Conservation (phyloP, 2,329 filamentous ascomycete species). For the Cercospora janseana region DNA sequence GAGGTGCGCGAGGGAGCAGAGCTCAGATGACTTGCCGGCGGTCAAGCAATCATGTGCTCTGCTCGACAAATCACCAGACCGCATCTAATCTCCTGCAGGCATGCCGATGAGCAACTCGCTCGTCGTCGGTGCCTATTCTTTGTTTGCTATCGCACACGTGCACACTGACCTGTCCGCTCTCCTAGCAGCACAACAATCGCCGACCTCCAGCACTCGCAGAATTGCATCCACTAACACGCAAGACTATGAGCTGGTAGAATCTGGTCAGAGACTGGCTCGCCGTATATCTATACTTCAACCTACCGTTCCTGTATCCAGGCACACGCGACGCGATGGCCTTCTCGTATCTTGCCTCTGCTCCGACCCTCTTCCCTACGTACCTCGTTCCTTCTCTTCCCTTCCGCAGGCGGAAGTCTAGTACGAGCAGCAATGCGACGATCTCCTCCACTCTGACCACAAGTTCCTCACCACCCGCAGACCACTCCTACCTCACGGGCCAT, state of each 20-base stretch:
- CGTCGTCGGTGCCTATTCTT: neutral
- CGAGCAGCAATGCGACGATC: slow-evolving; percentile 39
- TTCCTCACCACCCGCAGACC: slow-evolving; percentile 22
- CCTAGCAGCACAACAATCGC: neutral
- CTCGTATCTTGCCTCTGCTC: slow-evolving; percentile 33
- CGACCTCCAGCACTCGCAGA: neutral
- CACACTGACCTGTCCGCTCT: neutral
- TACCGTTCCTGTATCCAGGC: slow-evolving; percentile 2
- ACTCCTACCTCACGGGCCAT: slow-evolving; percentile 47
- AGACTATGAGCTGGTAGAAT: slow-evolving; percentile 10
- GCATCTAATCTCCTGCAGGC: neutral
- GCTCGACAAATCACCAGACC: neutral
- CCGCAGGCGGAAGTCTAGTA: slow-evolving; percentile 46
- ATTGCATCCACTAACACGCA: neutral
- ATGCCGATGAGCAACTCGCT: neutral
- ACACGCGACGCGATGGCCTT: slow-evolving; percentile 28
- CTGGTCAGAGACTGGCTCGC: slow-evolving; percentile 5
- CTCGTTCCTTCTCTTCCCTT: slow-evolving; percentile 52
- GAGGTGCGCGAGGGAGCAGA: neutral
- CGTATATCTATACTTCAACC: neutral
- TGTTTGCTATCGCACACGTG: neutral
- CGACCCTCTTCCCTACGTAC: slow-evolving; percentile 51
- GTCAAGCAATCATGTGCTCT: slow-evolving; percentile 4
- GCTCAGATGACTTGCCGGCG: neutral
- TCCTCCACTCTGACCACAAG: slow-evolving; percentile 32